Conservation (phyloP, 108 stramenopile genomes). For the Pseudonitzschia multiseries region DNA sequence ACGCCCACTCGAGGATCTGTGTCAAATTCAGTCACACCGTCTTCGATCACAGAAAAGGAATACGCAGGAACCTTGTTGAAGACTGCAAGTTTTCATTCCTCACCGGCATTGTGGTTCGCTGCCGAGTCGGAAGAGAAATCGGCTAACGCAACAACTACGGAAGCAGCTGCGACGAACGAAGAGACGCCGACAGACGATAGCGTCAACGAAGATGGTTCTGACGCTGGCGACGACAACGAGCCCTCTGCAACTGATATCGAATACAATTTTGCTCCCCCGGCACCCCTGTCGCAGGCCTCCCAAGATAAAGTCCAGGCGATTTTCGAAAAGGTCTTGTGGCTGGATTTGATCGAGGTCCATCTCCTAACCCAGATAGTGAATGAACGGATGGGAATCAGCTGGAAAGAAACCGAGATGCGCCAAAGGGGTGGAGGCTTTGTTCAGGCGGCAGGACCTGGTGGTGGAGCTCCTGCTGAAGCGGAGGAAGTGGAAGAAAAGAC, state of each 20-base stretch:
- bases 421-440: conserved; percentile 43
- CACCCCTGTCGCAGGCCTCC: conserved; percentile 29
- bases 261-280: conserved; percentile 27
- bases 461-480: conserved; percentile 44
- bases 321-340: conserved; percentile 40
- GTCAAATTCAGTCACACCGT: not conserved
- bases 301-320: conserved; percentile 46
- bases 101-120: conserved; percentile 1
- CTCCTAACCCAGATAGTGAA: conserved; percentile 76
- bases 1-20: not conserved
- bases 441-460: conserved; percentile 19
- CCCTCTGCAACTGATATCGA: conserved; percentile 26
- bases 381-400: conserved; percentile 68
- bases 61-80: too few relatives aligned
- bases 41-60: not conserved
- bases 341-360: conserved; percentile 87
- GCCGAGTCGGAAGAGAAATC: not conserved
- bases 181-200: not conserved
- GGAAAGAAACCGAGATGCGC: conserved; percentile 29
- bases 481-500: conserved; percentile 55
- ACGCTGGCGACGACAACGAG: conserved; percentile 55
- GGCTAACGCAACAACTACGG: not conserved
- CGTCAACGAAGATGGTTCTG: conserved; percentile 27
- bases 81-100: conserved; percentile 5
- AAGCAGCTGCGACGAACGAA: not conserved